These are phyloP conservation scores for Orobanche coerulescens DNA, from an alignment of 257 asterid genomes.

Conservation along the genomic window DNA sequence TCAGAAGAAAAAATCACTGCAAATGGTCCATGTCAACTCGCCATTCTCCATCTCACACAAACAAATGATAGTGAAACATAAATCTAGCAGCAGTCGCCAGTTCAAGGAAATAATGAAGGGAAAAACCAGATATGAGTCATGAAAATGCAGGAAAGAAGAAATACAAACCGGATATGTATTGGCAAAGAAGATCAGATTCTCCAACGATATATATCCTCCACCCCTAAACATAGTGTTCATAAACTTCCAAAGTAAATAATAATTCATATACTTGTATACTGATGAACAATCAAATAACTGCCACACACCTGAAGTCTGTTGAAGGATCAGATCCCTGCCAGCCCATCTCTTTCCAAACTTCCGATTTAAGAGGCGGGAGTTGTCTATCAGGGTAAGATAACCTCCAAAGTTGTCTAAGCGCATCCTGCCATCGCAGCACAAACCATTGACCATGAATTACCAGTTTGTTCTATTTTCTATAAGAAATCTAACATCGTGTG, in stretches of 20 bases:
- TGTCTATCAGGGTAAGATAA: constrained; percentile 73
- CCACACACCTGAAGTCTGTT: constrained; percentile 83
- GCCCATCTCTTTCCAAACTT: constrained; percentile 98
- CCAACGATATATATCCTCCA: constrained; percentile 94
- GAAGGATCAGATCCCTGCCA: constrained; percentile 99
- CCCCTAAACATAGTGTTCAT: constrained; percentile 50
- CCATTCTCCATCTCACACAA: not conserved
- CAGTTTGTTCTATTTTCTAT: not conserved
- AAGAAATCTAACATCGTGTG: not conserved
- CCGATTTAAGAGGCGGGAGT: constrained; percentile 86
- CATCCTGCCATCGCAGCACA: constrained; percentile 51
- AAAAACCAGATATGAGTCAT: not conserved
- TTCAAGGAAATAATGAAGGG: not conserved
- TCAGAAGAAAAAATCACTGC: not conserved
- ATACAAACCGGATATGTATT: constrained; percentile 75
- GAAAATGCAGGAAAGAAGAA: constrained; percentile 18
- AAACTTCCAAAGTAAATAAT: constrained; percentile 17
- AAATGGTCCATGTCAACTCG: not conserved
- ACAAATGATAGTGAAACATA: not conserved
- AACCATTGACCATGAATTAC: constrained; percentile 4
- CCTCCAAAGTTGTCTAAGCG: constrained; percentile 85
- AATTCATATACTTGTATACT: not conserved
- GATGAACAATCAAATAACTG: not conserved
- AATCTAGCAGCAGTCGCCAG: not conserved
- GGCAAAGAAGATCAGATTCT: constrained; percentile 86